Conservation (phyloP, 225 moss, liverwort and hornwort species). For the Physcomitrellopsis africana region DNA sequence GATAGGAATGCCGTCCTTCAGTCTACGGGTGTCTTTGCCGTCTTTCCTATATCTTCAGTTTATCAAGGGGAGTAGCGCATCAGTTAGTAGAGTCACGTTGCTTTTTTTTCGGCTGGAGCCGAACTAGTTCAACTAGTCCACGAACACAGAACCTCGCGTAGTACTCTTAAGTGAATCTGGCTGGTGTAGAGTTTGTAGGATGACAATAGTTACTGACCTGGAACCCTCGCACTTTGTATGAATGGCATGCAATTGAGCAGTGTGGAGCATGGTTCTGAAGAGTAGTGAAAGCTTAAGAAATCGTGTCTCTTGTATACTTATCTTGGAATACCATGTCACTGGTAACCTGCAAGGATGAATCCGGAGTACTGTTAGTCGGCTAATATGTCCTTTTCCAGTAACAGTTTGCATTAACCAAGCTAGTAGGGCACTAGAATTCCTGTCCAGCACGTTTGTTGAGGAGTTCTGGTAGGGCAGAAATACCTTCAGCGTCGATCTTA, state of each 20-base stretch:
- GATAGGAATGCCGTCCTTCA: background rate
- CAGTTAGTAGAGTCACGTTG: background rate
- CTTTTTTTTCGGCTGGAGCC: background rate
- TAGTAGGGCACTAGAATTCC: background rate
- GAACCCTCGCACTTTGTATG: background rate
- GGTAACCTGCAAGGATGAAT: background rate
- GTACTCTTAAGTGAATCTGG: background rate
- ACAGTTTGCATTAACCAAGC: no score
- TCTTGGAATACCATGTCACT: background rate
- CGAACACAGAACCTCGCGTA: background rate
- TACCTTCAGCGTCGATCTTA: background rate
- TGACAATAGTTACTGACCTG: background rate
- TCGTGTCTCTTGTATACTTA: background rate
- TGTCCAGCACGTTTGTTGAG: background rate
- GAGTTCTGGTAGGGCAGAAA: background rate
- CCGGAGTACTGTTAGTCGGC: no score
- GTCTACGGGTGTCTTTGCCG: background rate
- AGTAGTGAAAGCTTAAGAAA: background rate
- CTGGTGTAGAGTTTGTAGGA: background rate
- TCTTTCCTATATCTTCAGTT: background rate
- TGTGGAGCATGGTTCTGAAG: background rate
- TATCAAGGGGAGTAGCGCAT: background rate
- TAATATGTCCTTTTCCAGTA: no score
- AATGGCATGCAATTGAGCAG: background rate
- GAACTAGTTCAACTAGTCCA: no score